phyloP scores from a whole-genome alignment of 2,329 filamentous ascomycete species.

The Xylariaceae sp. region DNA sequence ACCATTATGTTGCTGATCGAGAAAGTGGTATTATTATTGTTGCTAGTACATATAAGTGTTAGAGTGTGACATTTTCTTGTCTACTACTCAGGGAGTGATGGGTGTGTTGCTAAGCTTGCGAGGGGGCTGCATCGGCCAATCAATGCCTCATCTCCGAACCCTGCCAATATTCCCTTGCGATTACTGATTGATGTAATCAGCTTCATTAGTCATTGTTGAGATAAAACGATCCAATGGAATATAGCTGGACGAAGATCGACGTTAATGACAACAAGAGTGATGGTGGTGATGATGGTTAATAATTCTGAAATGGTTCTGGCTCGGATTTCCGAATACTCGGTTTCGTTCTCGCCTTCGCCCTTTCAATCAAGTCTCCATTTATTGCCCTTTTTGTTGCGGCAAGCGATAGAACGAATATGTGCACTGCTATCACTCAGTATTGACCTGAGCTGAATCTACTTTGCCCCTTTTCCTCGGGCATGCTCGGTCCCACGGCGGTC shows the following conservation, averaged over 20 bases:
- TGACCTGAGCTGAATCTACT: slow-evolving; percentile 21
- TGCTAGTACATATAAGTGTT: background rate
- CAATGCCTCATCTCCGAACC: slow-evolving; percentile 28
- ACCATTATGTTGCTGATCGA: too few species aligned
- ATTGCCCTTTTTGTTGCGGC: too few species aligned
- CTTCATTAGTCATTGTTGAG: slow-evolving; percentile 25
- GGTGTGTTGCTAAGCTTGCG: slow-evolving; percentile 21
- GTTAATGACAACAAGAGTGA: slow-evolving; percentile 14
- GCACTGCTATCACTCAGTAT: too few species aligned
- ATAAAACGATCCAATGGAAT: too few species aligned
- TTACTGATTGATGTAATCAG: slow-evolving; percentile 19
- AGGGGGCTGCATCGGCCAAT: slow-evolving; percentile 19
- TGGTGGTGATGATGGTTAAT: slow-evolving; percentile 11
- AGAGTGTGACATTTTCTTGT: too few species aligned
- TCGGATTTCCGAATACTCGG: too few species aligned
- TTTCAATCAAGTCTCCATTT: too few species aligned
- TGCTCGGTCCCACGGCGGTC: slow-evolving; percentile 14
- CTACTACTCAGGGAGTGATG: background rate
- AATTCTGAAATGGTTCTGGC: background rate
- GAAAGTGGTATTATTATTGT: too few species aligned
- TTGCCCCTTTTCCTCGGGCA: slow-evolving; percentile 18
- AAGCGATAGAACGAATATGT: too few species aligned
- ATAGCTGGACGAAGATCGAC: slow-evolving; percentile 9
- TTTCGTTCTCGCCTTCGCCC: too few species aligned
- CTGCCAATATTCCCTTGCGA: slow-evolving; percentile 18